Evolutionary conservation across 345 rosid genomes (phyloP).

Genomic region (Camelina neglecta): DNA sequence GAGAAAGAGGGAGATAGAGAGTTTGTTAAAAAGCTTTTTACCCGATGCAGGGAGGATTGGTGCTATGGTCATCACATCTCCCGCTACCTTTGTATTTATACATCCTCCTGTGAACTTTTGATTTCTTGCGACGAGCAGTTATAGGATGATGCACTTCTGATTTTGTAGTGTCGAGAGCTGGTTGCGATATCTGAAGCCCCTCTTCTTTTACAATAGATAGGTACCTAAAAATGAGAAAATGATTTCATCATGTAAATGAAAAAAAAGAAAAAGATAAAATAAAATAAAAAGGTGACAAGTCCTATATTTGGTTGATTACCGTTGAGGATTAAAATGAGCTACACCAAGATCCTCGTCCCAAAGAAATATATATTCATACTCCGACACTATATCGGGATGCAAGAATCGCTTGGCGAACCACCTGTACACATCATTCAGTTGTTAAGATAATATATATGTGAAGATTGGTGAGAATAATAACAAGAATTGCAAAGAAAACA

Average conservation of each 20-base stretch:
- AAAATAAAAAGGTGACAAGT: not conserved
- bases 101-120: slow-evolving; percentile 73
- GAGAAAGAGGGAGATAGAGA: not conserved
- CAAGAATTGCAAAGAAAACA: slow-evolving; percentile 24
- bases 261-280: not conserved
- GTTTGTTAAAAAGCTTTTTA: slow-evolving; percentile 29
- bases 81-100: slow-evolving; percentile 82
- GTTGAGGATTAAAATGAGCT: slow-evolving; percentile 66
- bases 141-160: slow-evolving; percentile 79
- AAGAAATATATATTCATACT: slow-evolving; percentile 80
- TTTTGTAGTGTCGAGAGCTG: slow-evolving; percentile 82
- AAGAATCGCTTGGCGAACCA: slow-evolving; percentile 97
- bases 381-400: slow-evolving; percentile 85
- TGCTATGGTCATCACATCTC: slow-evolving; percentile 70
- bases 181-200: slow-evolving; percentile 92
- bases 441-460: not conserved
- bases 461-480: not conserved
- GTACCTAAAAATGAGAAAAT: slow-evolving; percentile 50
- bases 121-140: slow-evolving; percentile 63
- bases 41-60: slow-evolving; percentile 93
- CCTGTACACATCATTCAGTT: slow-evolving; percentile 51
- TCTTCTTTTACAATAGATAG: slow-evolving; percentile 68
- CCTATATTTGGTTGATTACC: slow-evolving; percentile 44
- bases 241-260: slow-evolving; percentile 6
- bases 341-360: slow-evolving; percentile 99